phyloP scores from a whole-genome alignment of 2,329 filamentous ascomycete genomes.

The Pseudocercospora macadamiae region DNA sequence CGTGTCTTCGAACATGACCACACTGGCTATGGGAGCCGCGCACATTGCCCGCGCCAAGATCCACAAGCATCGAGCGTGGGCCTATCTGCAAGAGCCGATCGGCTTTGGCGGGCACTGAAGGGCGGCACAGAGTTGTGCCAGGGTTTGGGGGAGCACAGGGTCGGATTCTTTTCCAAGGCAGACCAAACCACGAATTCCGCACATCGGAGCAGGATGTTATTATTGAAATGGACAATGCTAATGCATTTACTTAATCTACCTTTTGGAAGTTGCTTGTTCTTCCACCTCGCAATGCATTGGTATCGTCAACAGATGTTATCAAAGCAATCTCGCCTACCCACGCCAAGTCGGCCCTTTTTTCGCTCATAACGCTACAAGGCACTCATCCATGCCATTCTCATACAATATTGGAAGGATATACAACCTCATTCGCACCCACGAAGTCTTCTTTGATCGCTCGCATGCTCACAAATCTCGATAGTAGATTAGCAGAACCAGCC shows the following conservation, averaged over 20 bases:
- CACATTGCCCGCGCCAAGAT: no score
- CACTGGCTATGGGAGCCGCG: no score
- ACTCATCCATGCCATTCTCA: constrained; percentile 10
- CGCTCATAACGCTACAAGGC: not conserved
- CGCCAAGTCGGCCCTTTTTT: not conserved
- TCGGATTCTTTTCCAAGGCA: not conserved
- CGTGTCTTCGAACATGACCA: not conserved
- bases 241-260: no score
- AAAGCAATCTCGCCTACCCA: not conserved
- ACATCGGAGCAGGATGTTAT: not conserved
- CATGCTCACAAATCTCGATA: constrained; percentile 59
- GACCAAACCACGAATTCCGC: not conserved
- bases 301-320: no score
- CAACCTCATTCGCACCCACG: constrained; percentile 49
- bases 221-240: no score
- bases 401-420: constrained; percentile 55
- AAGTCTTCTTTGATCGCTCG: constrained; percentile 62
- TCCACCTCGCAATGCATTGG: no score
- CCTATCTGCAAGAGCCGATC: not conserved
- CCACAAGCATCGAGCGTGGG: no score
- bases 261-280: no score
- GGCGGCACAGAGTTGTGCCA: no score
- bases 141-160: not conserved
- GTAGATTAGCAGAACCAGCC: constrained; percentile 56
- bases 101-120: not conserved